phyloP scores from a whole-genome alignment of 2,329 filamentous ascomycete species.

The Phyllosticta ampelicida region DNA sequence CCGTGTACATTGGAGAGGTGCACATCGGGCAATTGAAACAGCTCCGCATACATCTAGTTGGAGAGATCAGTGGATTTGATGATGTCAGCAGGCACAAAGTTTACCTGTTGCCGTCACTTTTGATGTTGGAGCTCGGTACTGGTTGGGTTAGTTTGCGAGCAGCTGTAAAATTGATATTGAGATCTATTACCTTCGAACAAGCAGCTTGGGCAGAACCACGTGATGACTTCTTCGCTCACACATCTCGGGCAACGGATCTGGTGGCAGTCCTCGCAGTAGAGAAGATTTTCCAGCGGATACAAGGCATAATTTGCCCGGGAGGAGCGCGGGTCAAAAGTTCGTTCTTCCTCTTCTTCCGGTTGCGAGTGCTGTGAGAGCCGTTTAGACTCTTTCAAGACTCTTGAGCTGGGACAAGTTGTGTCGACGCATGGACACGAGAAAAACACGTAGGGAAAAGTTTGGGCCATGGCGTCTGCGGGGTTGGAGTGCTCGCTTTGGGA shows the following conservation, averaged over 20 bases:
- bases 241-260: conserved; percentile 91
- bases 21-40: conserved; percentile 70
- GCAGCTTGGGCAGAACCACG: conserved; percentile 91
- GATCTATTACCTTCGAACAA: conserved; percentile 62
- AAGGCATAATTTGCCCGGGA: conserved; percentile 82
- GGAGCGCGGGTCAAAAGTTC: conserved; percentile 75
- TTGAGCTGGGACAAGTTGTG: conserved; percentile 17
- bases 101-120: conserved; percentile 88
- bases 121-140: conserved; percentile 83
- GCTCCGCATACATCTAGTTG: too few relatives aligned
- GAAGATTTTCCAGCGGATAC: conserved; percentile 82
- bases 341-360: conserved; percentile 53
- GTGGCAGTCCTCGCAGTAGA: conserved; percentile 97
- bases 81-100: too few relatives aligned
- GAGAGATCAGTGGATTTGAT: not conserved
- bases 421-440: conserved; percentile 55
- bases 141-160: not conserved
- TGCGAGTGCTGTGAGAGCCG: conserved; percentile 24
- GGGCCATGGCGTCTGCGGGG: conserved; percentile 35
- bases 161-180: not conserved
- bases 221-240: conserved; percentile 84
- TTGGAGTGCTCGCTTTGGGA: not conserved
- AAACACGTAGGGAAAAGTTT: conserved; percentile 51
- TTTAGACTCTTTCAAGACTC: conserved; percentile 20
- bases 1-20: conserved; percentile 66